These are phyloP conservation scores for Sordariomycetes sp. DNA, from an alignment of 2,329 filamentous ascomycete genomes.

Conservation along the genomic window DNA sequence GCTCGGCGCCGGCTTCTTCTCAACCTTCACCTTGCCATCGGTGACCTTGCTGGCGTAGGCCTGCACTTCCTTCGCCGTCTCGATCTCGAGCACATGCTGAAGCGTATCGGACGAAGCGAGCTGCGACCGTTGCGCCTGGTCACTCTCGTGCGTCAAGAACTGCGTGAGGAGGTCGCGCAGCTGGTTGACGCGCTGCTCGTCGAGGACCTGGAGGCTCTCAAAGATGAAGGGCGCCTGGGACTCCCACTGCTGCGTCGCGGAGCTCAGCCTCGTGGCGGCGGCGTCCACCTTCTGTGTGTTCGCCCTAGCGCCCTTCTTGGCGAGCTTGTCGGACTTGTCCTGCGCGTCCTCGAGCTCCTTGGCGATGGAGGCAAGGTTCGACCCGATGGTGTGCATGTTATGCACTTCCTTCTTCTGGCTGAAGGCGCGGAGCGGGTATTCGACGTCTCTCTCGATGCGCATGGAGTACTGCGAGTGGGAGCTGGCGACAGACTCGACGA, in stretches of 20 bases:
- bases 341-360: slow-evolving; percentile 78
- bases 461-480: slow-evolving; percentile 74
- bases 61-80: slow-evolving; percentile 78
- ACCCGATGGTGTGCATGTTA: slow-evolving; percentile 70
- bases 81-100: slow-evolving; percentile 73
- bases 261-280: slow-evolving; percentile 63
- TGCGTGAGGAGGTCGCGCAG: slow-evolving; percentile 86
- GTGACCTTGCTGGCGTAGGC: slow-evolving; percentile 45
- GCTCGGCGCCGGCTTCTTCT: background rate
- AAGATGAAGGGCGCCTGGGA: slow-evolving; percentile 92
- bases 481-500: slow-evolving; percentile 69
- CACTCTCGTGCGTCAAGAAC: slow-evolving; percentile 84
- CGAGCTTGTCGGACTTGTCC: slow-evolving; percentile 76
- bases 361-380: slow-evolving; percentile 69
- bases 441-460: slow-evolving; percentile 81
- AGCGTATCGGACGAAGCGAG: slow-evolving; percentile 69
- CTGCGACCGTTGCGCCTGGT: slow-evolving; percentile 69
- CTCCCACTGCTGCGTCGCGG: slow-evolving; percentile 79
- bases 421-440: slow-evolving; percentile 71
- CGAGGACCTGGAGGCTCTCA: slow-evolving; percentile 80
- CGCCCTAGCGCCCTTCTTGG: slow-evolving; percentile 65
- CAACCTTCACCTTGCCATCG: slow-evolving; percentile 18
- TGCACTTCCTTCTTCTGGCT: slow-evolving; percentile 64
- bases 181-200: slow-evolving; percentile 82
- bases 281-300: slow-evolving; percentile 68